Evolutionary conservation across 1,284 basidiomycete genomes (phyloP).

Genomic region (Peniophora sp.): DNA sequence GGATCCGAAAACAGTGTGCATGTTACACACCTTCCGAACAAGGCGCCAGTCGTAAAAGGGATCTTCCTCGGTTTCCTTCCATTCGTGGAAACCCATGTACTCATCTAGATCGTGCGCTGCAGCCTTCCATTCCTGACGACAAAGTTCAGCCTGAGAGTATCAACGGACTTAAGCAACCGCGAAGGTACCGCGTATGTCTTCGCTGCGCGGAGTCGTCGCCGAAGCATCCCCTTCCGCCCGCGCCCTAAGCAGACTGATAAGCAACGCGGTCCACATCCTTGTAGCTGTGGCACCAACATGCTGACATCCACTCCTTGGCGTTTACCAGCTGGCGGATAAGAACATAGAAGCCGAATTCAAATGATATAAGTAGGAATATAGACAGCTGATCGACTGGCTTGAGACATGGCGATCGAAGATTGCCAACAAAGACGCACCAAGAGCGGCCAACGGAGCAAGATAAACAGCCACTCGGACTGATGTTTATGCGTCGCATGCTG

Average conservation of each 20-base stretch:
- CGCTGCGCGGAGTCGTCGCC: constrained; percentile 71
- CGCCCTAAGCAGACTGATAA: constrained; percentile 47
- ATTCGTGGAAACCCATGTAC: constrained; percentile 78
- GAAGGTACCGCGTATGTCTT: constrained; percentile 50
- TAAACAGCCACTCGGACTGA: constrained; percentile 69
- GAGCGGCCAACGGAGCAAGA: constrained; percentile 84
- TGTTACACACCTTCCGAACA: constrained; percentile 53
- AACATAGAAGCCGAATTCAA: constrained; percentile 85
- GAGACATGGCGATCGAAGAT: background rate
- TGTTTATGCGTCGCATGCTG: constrained; percentile 38
- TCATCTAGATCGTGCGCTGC: constrained; percentile 77
- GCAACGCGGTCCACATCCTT: background rate
- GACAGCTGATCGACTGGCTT: constrained; percentile 40
- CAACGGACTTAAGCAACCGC: background rate
- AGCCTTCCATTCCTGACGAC: constrained; percentile 73
- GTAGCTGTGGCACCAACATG: constrained; percentile 49
- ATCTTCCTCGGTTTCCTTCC: constrained; percentile 85
- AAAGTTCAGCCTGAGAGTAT: background rate
- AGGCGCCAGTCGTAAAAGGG: constrained; percentile 86
- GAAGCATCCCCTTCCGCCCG: constrained; percentile 73
- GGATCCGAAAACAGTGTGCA: background rate
- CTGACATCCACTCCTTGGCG: constrained; percentile 85
- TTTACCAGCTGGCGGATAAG: constrained; percentile 88
- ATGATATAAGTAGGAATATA: constrained; percentile 79
- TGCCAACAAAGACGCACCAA: constrained; percentile 45